A percentile compares a stretch with the other conserved stretches of the same genome.
phyloP scores from a whole-genome alignment of 2,329 filamentous ascomycete species.

The Canariomyces notabilis region DNA sequence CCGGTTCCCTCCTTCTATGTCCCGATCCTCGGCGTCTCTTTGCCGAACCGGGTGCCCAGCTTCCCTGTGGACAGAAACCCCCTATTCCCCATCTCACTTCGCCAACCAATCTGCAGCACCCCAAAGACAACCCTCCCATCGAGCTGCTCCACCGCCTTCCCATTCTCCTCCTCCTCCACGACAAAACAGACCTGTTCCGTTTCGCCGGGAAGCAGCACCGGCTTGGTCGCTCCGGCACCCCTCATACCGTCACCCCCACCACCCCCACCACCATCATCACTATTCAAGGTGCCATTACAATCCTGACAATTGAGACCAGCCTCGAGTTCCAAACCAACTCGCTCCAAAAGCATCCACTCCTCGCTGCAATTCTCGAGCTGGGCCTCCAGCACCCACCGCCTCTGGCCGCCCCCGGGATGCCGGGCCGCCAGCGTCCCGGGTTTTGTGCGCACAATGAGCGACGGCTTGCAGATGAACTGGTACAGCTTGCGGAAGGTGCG shows the following conservation, averaged over 20 bases:
- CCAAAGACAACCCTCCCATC: slow-evolving; percentile 65
- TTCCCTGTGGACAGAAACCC: slow-evolving; percentile 86
- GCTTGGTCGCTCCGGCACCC: slow-evolving; percentile 35
- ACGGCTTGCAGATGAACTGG: slow-evolving; percentile 89
- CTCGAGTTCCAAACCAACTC: slow-evolving; percentile 51
- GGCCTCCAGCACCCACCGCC: slow-evolving; percentile 76
- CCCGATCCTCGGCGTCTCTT: slow-evolving; percentile 1
- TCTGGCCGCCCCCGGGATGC: slow-evolving; percentile 11
- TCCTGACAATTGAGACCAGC: slow-evolving; percentile 47
- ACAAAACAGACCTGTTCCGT: slow-evolving; percentile 63
- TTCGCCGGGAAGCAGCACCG: slow-evolving; percentile 57
- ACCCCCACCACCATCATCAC: background rate
- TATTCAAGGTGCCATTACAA: slow-evolving; percentile 50
- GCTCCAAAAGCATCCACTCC: slow-evolving; percentile 71
- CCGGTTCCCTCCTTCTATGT: background rate
- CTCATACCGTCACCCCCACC: slow-evolving; percentile 8
- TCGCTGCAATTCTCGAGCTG: slow-evolving; percentile 95
- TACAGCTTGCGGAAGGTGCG: slow-evolving; percentile 92
- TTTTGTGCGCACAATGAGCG: slow-evolving; percentile 87
- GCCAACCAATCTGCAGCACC: slow-evolving; percentile 81
- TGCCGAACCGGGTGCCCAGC: slow-evolving; percentile 49
- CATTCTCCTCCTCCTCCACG: slow-evolving; percentile 42
- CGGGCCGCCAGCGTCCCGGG: slow-evolving; percentile 55
- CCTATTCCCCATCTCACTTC: slow-evolving; percentile 80
- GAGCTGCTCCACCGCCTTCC: slow-evolving; percentile 33